phyloP scores from a whole-genome alignment of 192 early-diverging fungal species.

The Funneliformis mosseae region DNA sequence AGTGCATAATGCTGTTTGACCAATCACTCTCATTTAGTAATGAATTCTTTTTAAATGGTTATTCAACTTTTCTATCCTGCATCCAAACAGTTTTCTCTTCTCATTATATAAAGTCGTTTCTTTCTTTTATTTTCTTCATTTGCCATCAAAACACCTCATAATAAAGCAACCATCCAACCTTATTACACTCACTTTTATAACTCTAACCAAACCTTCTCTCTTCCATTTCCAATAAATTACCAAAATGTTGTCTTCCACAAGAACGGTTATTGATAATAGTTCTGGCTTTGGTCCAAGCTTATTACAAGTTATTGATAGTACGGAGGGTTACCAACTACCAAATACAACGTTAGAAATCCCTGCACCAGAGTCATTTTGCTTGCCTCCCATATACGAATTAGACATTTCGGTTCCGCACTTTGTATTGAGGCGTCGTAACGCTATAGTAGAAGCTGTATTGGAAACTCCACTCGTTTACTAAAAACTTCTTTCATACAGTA shows the following conservation, averaged over 20 bases:
- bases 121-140: too few species aligned
- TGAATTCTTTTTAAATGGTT: too few species aligned
- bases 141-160: too few species aligned
- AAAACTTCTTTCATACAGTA: not conserved
- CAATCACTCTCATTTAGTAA: too few species aligned
- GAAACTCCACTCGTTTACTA: constrained; percentile 11
- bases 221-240: not conserved
- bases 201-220: not conserved
- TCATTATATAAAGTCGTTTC: too few species aligned
- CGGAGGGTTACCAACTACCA: not conserved
- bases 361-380: not conserved
- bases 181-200: too few species aligned
- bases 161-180: too few species aligned
- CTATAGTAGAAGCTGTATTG: constrained; percentile 27
- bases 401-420: constrained; percentile 19
- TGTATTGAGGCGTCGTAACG: constrained; percentile 18
- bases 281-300: constrained; percentile 29
- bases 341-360: too few species aligned
- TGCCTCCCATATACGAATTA: constrained; percentile 12
- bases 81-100: too few species aligned
- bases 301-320: not conserved
- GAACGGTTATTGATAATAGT: not conserved
- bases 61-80: too few species aligned
- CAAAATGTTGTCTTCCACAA: constrained; percentile 1
- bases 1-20: too few species aligned